Evolutionary conservation across 2,329 filamentous ascomycete genomes (phyloP).

Genomic region (Aspergillus melleus): DNA sequence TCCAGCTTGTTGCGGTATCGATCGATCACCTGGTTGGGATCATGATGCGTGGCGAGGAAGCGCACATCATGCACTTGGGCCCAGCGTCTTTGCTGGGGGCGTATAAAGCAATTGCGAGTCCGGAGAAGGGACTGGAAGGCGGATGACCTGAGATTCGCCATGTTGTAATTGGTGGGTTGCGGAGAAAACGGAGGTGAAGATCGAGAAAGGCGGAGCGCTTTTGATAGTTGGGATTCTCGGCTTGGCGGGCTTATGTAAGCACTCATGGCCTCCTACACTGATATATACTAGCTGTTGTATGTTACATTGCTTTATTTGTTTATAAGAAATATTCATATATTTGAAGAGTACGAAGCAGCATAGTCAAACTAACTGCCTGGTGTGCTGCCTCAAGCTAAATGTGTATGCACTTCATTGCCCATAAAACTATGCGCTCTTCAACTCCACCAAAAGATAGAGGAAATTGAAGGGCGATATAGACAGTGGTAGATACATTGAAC

Average conservation of each 20-base stretch:
- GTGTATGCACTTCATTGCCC: too few species aligned
- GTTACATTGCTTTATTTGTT: too few species aligned
- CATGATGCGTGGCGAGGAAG: conserved; percentile 77
- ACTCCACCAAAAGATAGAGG: too few species aligned
- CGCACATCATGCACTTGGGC: conserved; percentile 90
- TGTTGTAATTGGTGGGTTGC: conserved; percentile 25
- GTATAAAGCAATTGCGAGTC: conserved; percentile 28
- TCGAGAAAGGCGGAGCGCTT: conserved; percentile 3
- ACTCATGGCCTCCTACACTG: too few species aligned
- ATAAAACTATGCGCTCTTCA: too few species aligned
- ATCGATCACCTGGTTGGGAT: conserved; percentile 66
- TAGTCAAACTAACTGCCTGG: too few species aligned
- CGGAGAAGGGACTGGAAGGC: conserved; percentile 51
- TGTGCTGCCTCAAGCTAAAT: too few species aligned
- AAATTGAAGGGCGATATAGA: too few species aligned
- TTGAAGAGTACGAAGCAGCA: too few species aligned
- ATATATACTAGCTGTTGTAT: too few species aligned
- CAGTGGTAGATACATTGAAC: too few species aligned
- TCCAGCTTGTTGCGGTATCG: conserved; percentile 87
- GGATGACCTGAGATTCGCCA: conserved; percentile 53
- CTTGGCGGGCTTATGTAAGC: background rate
- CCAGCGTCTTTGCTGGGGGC: conserved; percentile 70
- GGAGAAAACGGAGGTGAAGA: background rate
- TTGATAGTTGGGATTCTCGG: background rate
- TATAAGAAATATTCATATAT: too few species aligned